Base-by-base conservation (phyloP, 768 basidiomycete genomes). In the Symmetrospora coprosmae region DNA sequence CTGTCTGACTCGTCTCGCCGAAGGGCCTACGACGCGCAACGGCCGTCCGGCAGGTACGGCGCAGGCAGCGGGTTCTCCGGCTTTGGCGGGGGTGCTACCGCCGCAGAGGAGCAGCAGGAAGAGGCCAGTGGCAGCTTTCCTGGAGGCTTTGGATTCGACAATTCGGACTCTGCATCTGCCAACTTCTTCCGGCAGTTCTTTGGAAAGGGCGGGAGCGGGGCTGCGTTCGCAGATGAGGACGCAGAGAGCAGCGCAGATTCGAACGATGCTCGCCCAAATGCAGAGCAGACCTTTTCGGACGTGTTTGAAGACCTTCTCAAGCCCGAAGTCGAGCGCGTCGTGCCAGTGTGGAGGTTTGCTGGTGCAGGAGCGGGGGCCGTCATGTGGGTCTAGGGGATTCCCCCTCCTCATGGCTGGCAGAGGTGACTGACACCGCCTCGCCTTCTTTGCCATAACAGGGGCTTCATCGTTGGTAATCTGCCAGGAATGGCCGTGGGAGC, bases 381-480 rank as follows among this genome's bases (percentile, higher is more conserved):
- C 4, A 33, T 63, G 50, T 30, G 30, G 13, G 19, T 11, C 43
- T 7, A 13, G 43, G 19, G 9, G 8, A 25, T 46, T 7, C 9
- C 19, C 9, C 27, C 19, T 7, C 7, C 11, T 25, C 19, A 19
- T 7, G 43, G 7, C 13, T 11, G 43, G 27, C 27, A 25, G 11
- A 11, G 43, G 7, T 46, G 43, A 46, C 27, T 7, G 9, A 25
- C n/a, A n/a, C n/a, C n/a, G n/a, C n/a, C n/a, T n/a, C n/a, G n/a
- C n/a, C n/a, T n/a, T n/a, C n/a, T n/a, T n/a, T n/a, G n/a, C n/a
- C n/a, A n/a, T n/a, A n/a, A 19, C 19, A 46, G 27, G 7, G 48
- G 60, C 43, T 62, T 62, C 52, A 62, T 62, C 33, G 55, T 41
- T n/a, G 62, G 62, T n/a, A 63, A 63, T 45, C 46, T 63, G 47